Base-by-base conservation (phyloP, 140 eudicot species). In the Ambrosia hybrid region DNA sequence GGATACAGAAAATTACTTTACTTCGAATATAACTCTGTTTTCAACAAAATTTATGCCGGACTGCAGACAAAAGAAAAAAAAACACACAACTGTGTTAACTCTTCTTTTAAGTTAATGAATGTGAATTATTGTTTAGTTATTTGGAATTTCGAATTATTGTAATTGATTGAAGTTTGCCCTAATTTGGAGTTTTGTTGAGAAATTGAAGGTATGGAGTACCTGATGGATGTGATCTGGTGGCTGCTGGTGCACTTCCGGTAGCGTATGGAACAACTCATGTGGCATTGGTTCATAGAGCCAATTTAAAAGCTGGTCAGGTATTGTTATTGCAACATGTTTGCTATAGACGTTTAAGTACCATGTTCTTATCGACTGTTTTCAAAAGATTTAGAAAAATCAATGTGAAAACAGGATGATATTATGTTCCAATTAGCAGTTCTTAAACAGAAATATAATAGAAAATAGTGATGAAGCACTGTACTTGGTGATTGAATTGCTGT, bases 251-350 rank as follows among this genome's bases (percentile, higher is more conserved):
- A 68, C 86, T 94, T 49, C 95, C 97, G 5, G 95, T 94, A 43
- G 99, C 97, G 13, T 94, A 82, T 59, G 97, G 97, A 53, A 94
- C 99, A 36, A 90, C 99, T 45, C 96, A 94, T 76, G 82, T 88
- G 43, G 96, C 89, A 13, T 79, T 94, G 78, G 81, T 86, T 83
- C 96, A 94, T 78, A 91, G 97, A 72, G 99, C 97, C n/a, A 88
- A 83, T 21, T 82, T 94, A 59, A 82, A 72, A 11, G 45, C 89
- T 74, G 97, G 97, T 69, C 99, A 91, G 92, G 99, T 94, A 81
- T 61, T 1, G n/a, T 11, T 5, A 68, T 48, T 7, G 16, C 16
- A 1, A 1, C 3, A 5, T 46, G 11, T 46, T 46, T 9, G 3
- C 3, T 58, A 10, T 26, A 10, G 4, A 30, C 3, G 39, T 56